Evolutionary conservation across 306 rosid genomes (phyloP).

Genomic region (Rosa chinensis): DNA sequence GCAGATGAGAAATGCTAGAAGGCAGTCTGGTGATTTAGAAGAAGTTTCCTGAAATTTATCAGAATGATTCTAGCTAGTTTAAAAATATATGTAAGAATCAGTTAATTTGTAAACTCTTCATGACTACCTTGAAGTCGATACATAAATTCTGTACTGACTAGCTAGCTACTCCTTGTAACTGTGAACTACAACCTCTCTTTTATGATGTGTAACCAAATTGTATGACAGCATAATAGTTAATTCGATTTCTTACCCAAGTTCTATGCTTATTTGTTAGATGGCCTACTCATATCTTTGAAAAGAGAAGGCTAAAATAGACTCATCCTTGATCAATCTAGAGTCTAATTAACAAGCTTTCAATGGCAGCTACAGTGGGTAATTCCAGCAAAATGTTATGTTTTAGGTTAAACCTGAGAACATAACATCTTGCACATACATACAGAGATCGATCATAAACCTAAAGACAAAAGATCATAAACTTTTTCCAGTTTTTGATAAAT

Average conservation of each 20-base stretch:
- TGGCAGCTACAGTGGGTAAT: background rate
- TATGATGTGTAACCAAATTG: background rate
- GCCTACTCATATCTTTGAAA: background rate
- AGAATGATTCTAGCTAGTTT: background rate
- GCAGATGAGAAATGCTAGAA: conserved; percentile 4
- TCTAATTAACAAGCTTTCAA: background rate
- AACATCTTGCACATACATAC: background rate
- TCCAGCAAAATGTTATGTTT: background rate
- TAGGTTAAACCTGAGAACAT: background rate
- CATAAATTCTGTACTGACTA: conserved; percentile 14
- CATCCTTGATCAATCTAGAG: background rate
- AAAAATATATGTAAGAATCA: conserved; percentile 9
- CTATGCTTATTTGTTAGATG: background rate
- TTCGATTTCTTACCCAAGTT: background rate
- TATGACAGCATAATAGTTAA: background rate
- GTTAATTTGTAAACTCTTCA: background rate
- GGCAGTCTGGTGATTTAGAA: conserved; percentile 1
- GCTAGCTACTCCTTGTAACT: conserved; percentile 4
- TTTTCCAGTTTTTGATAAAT: background rate
- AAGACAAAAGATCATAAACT: background rate
- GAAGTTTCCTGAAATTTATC: background rate
- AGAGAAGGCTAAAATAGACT: background rate
- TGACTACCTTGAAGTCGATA: background rate
- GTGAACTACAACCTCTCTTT: conserved; percentile 4
- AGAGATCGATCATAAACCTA: background rate